phyloP scores from a whole-genome alignment of 2,329 filamentous ascomycete species.

The Xylariomycetidae sp. region DNA sequence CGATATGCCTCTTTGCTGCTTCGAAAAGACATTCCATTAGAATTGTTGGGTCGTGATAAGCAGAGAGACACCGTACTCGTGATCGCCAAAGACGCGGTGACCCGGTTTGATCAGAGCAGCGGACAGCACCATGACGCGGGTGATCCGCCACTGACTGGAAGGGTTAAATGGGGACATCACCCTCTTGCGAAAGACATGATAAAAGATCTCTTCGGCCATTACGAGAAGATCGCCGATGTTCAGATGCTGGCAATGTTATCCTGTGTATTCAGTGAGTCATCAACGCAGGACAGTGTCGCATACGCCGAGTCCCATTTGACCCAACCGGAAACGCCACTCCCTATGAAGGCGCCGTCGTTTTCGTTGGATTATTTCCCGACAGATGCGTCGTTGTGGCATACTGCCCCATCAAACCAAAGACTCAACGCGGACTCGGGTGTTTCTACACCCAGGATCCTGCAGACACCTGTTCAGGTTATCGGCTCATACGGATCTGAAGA shows the following conservation, averaged over 20 bases:
- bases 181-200: slow-evolving; percentile 60
- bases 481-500: slow-evolving; percentile 56
- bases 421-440: slow-evolving; percentile 50
- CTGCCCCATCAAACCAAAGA: slow-evolving; percentile 38
- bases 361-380: slow-evolving; percentile 64
- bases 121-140: slow-evolving; percentile 11
- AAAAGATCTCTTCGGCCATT: slow-evolving; percentile 58
- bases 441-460: slow-evolving; percentile 53
- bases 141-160: slow-evolving; percentile 41
- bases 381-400: slow-evolving; percentile 47
- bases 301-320: slow-evolving; percentile 53
- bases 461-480: slow-evolving; percentile 50
- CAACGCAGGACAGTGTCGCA: slow-evolving; percentile 49
- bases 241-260: slow-evolving; percentile 71
- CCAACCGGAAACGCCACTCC: slow-evolving; percentile 57
- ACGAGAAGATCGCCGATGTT: slow-evolving; percentile 57
- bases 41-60: slow-evolving; percentile 53
- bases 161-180: slow-evolving; percentile 65
- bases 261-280: slow-evolving; percentile 62
- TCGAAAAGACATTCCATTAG: slow-evolving; percentile 68
- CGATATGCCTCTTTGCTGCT: slow-evolving; percentile 73
- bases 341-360: slow-evolving; percentile 62
- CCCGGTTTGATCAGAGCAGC: slow-evolving; percentile 34
- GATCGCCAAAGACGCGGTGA: slow-evolving; percentile 59
- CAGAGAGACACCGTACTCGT: slow-evolving; percentile 60